Evolutionary conservation across 2,329 filamentous ascomycete genomes (phyloP), one percentile per base, ranked within the genome.

Genomic region (Colletotrichum neosansevieriae): DNA sequence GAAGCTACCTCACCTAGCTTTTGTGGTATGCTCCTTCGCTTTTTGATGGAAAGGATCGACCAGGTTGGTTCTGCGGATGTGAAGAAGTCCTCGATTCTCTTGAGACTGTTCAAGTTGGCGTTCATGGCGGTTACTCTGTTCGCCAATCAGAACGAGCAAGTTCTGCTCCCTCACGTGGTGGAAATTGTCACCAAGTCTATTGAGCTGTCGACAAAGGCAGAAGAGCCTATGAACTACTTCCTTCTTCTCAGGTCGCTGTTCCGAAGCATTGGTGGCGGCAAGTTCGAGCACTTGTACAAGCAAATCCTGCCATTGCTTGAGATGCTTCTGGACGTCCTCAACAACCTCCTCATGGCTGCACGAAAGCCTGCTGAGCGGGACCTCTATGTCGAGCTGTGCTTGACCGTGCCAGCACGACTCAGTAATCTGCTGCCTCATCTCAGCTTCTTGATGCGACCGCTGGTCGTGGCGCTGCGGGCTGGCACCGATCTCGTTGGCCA

Each of bases 51-150:
- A 74, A 92, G 93, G 60, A 97, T 99, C 66, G 92, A 97, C 71
- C 93, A 99, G 77, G 94, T 99, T 49, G 96, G 96, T 21, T 96
- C 94, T 0, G 90, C 92, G 7, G 94, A 99, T 79, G 91, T 96
- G 60, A 94, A 93, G 76, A 97, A 95, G 79, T 95, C 96, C 0
- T 95, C 94, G 6, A 97, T 99, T 54, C 82, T 99, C 38, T 83
- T 99, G 58, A 89, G 97, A 63, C 89, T 99, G 58, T 99, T 98
- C 83, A 99, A 99, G 80, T 82, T 99, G 58, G 97, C 95, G 0
- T 99, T 99, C 79, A 99, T 99, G 96, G 97, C 97, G 0, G 96
- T 99, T 44, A 99, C 96, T 0, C 85, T 99, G 1, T 99, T 99
- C 78, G 94, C 94, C 0, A 86, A 88, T 9, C 94, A 98, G 76